phyloP scores from a whole-genome alignment of 257 asterid genomes.

The Solanum appendiculatum region DNA sequence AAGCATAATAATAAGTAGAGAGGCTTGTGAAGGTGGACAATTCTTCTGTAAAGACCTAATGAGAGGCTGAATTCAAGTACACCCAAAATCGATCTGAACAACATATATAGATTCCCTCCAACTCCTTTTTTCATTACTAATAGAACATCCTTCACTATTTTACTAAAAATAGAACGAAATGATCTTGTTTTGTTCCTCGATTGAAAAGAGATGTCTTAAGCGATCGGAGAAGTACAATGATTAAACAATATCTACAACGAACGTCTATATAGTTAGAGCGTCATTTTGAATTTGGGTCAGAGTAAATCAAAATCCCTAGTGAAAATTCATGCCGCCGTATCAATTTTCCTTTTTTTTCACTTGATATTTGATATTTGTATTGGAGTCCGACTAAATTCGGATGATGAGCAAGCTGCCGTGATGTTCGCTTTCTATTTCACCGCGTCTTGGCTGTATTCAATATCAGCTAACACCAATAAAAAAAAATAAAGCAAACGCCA shows the following conservation, averaged over 20 bases:
- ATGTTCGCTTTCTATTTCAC: not conserved
- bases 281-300: not conserved
- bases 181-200: accelerated
- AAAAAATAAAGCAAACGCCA: not conserved
- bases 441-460: not conserved
- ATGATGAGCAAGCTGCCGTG: not conserved
- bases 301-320: not conserved
- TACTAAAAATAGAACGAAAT: too few species aligned
- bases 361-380: accelerated
- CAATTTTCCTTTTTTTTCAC: not conserved
- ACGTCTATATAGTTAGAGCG: not conserved
- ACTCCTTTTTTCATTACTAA: too few species aligned
- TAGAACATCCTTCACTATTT: not conserved
- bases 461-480: not conserved
- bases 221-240: not conserved
- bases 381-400: accelerated
- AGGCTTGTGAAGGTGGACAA: too few species aligned
- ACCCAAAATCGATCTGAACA: too few species aligned
- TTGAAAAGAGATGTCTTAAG: too few species aligned
- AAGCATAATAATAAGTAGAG: not conserved
- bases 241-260: not conserved
- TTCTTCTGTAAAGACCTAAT: accelerated
- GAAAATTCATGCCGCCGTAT: not conserved
- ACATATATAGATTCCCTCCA: too few species aligned
- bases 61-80: too few species aligned